Evolutionary conservation across 2,329 filamentous ascomycete genomes (phyloP).

Genomic region (Pseudogymnoascus sp.): DNA sequence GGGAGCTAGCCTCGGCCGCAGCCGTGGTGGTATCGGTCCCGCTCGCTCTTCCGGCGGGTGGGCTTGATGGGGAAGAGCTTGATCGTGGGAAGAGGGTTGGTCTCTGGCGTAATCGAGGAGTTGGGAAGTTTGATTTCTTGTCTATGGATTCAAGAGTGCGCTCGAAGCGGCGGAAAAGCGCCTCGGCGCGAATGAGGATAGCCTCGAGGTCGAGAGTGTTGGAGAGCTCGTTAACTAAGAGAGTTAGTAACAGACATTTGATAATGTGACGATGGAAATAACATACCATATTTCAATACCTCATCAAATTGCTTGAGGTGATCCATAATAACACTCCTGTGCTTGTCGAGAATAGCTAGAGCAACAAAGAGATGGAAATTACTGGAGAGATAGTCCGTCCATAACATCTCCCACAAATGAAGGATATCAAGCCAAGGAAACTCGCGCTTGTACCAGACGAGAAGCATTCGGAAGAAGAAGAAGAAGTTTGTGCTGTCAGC

Average conservation of each 20-base stretch:
- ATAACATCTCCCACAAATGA: conserved; percentile 83
- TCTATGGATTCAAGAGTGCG: conserved; percentile 85
- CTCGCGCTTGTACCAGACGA: conserved; percentile 98
- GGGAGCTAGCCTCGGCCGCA: conserved; percentile 19
- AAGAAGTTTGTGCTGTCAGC: conserved; percentile 98
- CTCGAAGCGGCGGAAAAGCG: conserved; percentile 80
- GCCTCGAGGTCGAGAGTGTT: conserved; percentile 85
- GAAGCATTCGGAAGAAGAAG: conserved; percentile 98
- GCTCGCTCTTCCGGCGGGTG: conserved; percentile 15
- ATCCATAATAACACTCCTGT: conserved; percentile 91
- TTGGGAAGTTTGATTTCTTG: conserved; percentile 79
- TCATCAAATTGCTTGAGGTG: conserved; percentile 94
- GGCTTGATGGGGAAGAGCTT: conserved; percentile 3
- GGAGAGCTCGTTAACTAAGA: conserved; percentile 83
- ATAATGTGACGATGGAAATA: not conserved
- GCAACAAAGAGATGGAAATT: conserved; percentile 95
- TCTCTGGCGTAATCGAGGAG: conserved; percentile 35
- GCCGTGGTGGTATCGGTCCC: conserved; percentile 33
- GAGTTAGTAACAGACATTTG: conserved; percentile 13
- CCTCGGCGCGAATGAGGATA: conserved; percentile 80
- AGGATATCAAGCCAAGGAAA: conserved; percentile 85
- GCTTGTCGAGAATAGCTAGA: conserved; percentile 88
- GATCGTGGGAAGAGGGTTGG: conserved; percentile 4
- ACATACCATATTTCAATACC: conserved; percentile 86
- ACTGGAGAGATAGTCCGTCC: conserved; percentile 85